These are phyloP conservation scores for Peltaster fructicola DNA, from an alignment of 2,329 filamentous ascomycete species.

Conservation along the genomic window DNA sequence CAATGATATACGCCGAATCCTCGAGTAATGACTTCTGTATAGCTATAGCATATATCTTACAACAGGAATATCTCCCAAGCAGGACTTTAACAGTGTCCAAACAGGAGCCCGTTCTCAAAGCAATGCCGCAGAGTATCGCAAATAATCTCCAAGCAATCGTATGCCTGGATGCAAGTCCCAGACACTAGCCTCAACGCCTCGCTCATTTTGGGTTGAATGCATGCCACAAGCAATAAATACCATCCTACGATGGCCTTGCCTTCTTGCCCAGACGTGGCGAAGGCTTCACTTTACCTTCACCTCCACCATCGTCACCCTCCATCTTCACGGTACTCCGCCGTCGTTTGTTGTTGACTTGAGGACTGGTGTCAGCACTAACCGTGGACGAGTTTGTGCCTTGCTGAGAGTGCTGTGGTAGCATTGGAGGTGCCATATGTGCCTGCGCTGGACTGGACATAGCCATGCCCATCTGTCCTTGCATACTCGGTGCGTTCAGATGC, in stretches of 20 bases:
- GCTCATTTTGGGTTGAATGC: too few relatives aligned
- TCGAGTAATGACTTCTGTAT: too few relatives aligned
- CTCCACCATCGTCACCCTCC: constrained; percentile 34
- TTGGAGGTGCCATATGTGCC: constrained; percentile 29
- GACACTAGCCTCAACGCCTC: too few relatives aligned
- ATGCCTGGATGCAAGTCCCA: too few relatives aligned
- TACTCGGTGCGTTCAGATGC: too few relatives aligned
- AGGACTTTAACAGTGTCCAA: too few relatives aligned
- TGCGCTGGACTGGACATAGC: constrained; percentile 25
- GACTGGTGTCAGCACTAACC: constrained; percentile 44
- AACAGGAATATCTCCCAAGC: too few relatives aligned
- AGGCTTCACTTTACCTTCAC: constrained; percentile 29
- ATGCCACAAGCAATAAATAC: neutral
- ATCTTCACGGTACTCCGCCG: constrained; percentile 42
- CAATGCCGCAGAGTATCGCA: too few relatives aligned
- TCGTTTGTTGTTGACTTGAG: constrained; percentile 36
- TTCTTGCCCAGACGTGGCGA: constrained; percentile 27
- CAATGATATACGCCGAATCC: too few relatives aligned
- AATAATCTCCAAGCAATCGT: too few relatives aligned
- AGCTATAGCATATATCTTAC: too few relatives aligned
- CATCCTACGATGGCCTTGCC: constrained; percentile 12
- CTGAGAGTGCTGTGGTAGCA: constrained; percentile 40
- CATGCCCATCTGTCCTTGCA: constrained; percentile 4
- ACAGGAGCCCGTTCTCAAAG: too few relatives aligned
- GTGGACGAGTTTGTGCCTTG: constrained; percentile 36